These are phyloP conservation scores for Sicyos baderoa DNA, from an alignment of 306 rosid species.

Conservation along the genomic window DNA sequence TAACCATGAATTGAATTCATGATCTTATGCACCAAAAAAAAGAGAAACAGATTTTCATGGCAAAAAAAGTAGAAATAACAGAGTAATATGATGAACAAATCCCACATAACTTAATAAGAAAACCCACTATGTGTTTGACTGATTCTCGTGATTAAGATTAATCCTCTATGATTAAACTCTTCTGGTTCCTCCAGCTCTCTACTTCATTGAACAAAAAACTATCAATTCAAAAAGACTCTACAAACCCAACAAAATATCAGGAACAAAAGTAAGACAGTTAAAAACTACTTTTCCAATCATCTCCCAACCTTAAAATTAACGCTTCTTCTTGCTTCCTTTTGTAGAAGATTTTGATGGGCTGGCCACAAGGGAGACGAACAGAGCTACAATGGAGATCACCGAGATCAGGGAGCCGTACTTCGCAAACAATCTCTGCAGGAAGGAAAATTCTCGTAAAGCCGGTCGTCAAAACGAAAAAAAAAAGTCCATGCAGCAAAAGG, in stretches of 20 bases:
- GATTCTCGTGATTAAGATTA: too few species aligned
- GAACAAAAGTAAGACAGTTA: neutral
- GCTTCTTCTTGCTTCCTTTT: conserved; percentile 97
- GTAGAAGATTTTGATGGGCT: conserved; percentile 70
- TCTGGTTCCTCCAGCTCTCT: conserved; percentile 8
- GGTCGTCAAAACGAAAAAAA: neutral
- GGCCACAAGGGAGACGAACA: conserved; percentile 62
- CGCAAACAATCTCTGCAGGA: conserved; percentile 66
- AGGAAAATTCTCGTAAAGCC: neutral
- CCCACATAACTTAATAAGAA: too few species aligned
- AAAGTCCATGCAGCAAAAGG: neutral
- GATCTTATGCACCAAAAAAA: too few species aligned
- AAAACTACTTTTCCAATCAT: neutral
- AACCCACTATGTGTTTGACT: too few species aligned
- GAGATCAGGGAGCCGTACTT: conserved; percentile 85
- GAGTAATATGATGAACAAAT: too few species aligned
- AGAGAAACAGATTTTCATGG: too few species aligned
- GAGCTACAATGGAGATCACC: conserved; percentile 57
- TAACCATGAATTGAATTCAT: too few species aligned
- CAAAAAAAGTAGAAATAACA: too few species aligned
- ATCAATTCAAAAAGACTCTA: conserved; percentile 8
- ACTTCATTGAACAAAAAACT: conserved; percentile 2
- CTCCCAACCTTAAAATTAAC: conserved; percentile 31
- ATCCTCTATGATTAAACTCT: too few species aligned
- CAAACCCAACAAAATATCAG: conserved; percentile 13